Evolutionary conservation across 1,139 yeast species (phyloP), one percentile per base, ranked within the genome.

Genomic region (Oligophagozyma castellii): DNA sequence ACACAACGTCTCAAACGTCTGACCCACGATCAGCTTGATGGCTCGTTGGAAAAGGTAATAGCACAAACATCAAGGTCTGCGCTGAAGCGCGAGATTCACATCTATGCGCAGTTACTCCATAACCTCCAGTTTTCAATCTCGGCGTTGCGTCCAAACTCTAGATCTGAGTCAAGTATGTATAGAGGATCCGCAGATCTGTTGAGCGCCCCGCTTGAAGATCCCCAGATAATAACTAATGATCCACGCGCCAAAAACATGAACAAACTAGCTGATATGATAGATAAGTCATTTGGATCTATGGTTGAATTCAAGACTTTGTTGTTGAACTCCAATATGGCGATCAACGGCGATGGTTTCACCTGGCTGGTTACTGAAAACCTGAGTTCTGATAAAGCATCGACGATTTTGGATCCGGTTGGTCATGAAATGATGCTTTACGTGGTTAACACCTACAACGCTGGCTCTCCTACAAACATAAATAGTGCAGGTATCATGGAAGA

Each of bases 391-490:
- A 7, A 7, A 7, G 7, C 20, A 7, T 18, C 20, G 7, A 7
- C 20, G 10, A 29, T 29, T 18, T 21, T 24, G 20, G 28, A 34
- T 44, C 6, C 38, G 43, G 28, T 34, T 36, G 24, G 28, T 30
- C 35, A 35, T 35, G 68, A 53, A 40, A 63, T 62, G 33, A 60
- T 64, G 19, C 59, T 77, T 43, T 71, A 70, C 24, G 56, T 78
- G n/a, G 58, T 77, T 31, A 78, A 77, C 56, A 77, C 89, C n/a
- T 78, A 76, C 50, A 75, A 76, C 43, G 67, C 75, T 6, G 89
- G 89, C 6, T 61, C 72, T 12, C 78, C 81, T 24, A 68, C 66
- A 40, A 52, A 53, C 29, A 38, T 41, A 26, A 39, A 48, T 28
- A 51, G 44, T 35, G 34, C 48, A 30, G 51, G 55, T 11, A 48